phyloP scores from a whole-genome alignment of 2,329 filamentous ascomycete genomes.

The Pseudogymnoascus sp. region DNA sequence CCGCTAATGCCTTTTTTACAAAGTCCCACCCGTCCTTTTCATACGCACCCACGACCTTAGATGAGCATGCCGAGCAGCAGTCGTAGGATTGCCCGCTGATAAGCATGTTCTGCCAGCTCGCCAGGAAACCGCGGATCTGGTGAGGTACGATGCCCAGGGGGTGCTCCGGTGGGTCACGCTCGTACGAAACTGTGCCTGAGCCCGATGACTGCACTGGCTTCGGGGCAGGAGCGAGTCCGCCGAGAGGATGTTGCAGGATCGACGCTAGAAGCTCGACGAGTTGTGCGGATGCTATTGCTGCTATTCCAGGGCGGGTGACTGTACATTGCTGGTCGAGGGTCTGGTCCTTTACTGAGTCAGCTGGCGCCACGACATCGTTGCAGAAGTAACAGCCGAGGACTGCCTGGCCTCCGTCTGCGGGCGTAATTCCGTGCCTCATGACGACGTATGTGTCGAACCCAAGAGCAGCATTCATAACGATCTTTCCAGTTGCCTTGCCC shows the following conservation, averaged over 20 bases:
- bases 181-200: conserved; percentile 32
- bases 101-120: conserved; percentile 64
- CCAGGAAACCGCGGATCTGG: conserved; percentile 70
- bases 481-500: conserved; percentile 85
- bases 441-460: conserved; percentile 96
- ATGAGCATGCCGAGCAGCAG: conserved; percentile 73
- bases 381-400: conserved; percentile 95
- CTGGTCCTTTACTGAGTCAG: conserved; percentile 86
- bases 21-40: conserved; percentile 65
- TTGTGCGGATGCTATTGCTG: conserved; percentile 82
- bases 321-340: conserved; percentile 98
- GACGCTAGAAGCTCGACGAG: conserved; percentile 86
- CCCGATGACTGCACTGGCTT: conserved; percentile 31
- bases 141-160: conserved; percentile 67
- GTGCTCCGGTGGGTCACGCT: conserved; percentile 50
- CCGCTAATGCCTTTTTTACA: conserved; percentile 63
- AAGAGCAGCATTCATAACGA: conserved; percentile 92
- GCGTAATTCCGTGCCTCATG: conserved; percentile 81
- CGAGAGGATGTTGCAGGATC: conserved; percentile 75
- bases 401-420: conserved; percentile 46
- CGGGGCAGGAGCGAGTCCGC: conserved; percentile 54
- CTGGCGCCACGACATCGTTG: conserved; percentile 92
- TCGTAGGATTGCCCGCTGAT: conserved; percentile 70
- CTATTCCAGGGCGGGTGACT: conserved; percentile 86
- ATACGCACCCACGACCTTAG: conserved; percentile 61